Conservation (phyloP, 2,329 filamentous ascomycete species). For the Macrophomina phaseolina region DNA sequence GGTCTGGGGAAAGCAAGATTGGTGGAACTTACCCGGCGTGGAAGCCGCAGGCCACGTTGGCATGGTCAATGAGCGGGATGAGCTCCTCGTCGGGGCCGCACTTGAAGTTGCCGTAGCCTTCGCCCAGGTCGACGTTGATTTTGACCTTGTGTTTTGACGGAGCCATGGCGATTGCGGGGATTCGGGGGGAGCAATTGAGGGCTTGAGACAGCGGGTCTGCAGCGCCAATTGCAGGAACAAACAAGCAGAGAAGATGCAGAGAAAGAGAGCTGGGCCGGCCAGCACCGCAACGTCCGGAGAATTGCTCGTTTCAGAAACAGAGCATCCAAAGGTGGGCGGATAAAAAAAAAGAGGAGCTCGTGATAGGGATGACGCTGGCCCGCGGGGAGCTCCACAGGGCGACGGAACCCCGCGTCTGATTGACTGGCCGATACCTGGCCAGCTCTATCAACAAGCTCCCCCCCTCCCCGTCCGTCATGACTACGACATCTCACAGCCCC, state of each 20-base stretch:
- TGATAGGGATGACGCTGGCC: conserved; percentile 1
- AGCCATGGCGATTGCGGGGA: conserved; percentile 46
- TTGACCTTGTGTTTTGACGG: conserved; percentile 59
- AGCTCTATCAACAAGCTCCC: conserved; percentile 17
- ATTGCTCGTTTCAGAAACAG: neutral
- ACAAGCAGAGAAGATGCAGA: neutral
- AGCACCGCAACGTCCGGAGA: neutral
- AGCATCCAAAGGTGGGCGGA: conserved; percentile 10
- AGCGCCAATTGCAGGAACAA: neutral
- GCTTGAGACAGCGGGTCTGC: neutral
- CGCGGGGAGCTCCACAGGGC: neutral
- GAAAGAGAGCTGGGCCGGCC: neutral
- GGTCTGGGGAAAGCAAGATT: neutral
- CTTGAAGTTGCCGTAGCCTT: conserved; percentile 58
- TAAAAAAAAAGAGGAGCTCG: neutral
- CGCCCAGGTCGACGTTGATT: conserved; percentile 61
- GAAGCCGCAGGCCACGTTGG: conserved; percentile 67
- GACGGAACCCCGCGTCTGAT: neutral
- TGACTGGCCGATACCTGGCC: neutral
- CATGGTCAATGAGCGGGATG: conserved; percentile 66
- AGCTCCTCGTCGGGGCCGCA: conserved; percentile 63
- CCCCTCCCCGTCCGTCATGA: conserved; percentile 5
- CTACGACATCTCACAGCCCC: neutral
- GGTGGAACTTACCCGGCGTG: conserved; percentile 49
- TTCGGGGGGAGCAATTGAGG: neutral